Percentiles rank a stretch among this genome's conserved stretches.
phyloP scores from a whole-genome alignment of 108 stramenopile species.

The Thalassiosira profunda region DNA sequence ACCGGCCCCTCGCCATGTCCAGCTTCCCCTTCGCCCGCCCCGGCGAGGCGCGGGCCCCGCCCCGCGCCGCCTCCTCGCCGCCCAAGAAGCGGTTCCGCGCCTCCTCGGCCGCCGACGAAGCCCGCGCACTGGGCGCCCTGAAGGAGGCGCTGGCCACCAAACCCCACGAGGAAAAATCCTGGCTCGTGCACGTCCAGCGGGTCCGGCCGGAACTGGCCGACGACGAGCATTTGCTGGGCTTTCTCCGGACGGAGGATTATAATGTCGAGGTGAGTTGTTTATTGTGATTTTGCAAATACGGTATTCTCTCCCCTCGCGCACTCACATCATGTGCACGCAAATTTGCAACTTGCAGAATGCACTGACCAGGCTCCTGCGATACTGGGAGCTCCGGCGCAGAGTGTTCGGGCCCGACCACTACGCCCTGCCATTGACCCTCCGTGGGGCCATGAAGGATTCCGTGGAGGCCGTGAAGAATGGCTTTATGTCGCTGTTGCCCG shows the following conservation, averaged over 20 bases:
- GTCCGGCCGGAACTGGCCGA: conserved; percentile 19
- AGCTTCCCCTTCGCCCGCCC: too few species aligned
- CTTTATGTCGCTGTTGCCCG: conserved; percentile 1
- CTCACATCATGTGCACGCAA: neutral
- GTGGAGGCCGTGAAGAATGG: neutral
- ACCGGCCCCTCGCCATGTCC: too few species aligned
- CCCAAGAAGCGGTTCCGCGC: too few species aligned
- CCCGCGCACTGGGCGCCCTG: conserved; percentile 2
- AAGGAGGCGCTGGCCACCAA: conserved; percentile 13
- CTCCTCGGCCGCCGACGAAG: too few species aligned
- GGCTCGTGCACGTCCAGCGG: conserved; percentile 15
- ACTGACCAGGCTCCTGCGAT: conserved; percentile 20
- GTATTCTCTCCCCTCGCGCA: neutral
- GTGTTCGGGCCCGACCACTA: conserved; percentile 32
- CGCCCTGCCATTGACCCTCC: conserved; percentile 31
- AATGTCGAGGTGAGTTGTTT: conserved; percentile 7
- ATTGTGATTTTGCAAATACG: neutral
- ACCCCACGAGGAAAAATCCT: conserved; percentile 25
- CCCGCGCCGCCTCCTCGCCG: too few species aligned
- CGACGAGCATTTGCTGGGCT: conserved; percentile 9
- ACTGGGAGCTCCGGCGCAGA: conserved; percentile 41
- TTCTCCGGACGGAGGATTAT: conserved; percentile 18
- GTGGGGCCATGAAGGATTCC: conserved; percentile 25
- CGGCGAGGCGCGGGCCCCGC: too few species aligned
- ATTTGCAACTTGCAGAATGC: conserved; percentile 9